Evolutionary conservation across 2,329 filamentous ascomycete species (phyloP), one percentile per base, ranked within the genome.

Genomic region (Phialemoniopsis sp.): DNA sequence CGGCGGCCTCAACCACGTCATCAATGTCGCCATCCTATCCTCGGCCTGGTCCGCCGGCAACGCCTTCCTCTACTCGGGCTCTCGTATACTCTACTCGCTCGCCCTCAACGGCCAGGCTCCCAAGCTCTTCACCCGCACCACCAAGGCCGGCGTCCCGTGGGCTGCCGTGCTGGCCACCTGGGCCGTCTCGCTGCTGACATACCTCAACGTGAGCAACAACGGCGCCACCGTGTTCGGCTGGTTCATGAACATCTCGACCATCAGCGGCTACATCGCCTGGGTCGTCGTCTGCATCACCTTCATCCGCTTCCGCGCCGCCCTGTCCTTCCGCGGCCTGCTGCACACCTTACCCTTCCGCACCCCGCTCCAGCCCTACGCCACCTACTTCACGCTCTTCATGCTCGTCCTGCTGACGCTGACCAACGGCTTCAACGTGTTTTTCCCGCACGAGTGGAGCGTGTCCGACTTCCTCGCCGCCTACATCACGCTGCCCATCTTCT

Each of bases 391-490:
- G 9, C 70, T 88, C 2, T 55, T 73, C 13, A 54, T 79, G 17
- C 73, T 88, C 38, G 55, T 59, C 4, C 61, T 87, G 18, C 67
- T 90, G n/a, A 77, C 73, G 2, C 60, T 90, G 4, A 82, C 87
- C 49, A 88, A 88, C 51, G 87, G 85, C 2, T 91, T 89, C 60
- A 75, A 81, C 29, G 76, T 85, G 13, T 90, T 91, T 56, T 84
- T 83, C 56, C 76, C 79, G 0, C 63, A 68, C 8, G 68, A 80
- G 19, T 91, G 81, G 75, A 74, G 68, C 13, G 73, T 72, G 0
- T 67, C 71, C 5, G 69, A 70, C 50, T 93, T 93, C 52, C 43
- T 83, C n/a, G 75, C 77, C 0, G 71, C 63, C 51, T 89, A 82
- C 51, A 68, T 86, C 52, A 83, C 70, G 9, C 64, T 84, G 1